A percentile compares a stretch with the other conserved stretches of the same genome.
Evolutionary conservation across 2,329 filamentous ascomycete species (phyloP).

Genomic region (Magnaporthales sp.): DNA sequence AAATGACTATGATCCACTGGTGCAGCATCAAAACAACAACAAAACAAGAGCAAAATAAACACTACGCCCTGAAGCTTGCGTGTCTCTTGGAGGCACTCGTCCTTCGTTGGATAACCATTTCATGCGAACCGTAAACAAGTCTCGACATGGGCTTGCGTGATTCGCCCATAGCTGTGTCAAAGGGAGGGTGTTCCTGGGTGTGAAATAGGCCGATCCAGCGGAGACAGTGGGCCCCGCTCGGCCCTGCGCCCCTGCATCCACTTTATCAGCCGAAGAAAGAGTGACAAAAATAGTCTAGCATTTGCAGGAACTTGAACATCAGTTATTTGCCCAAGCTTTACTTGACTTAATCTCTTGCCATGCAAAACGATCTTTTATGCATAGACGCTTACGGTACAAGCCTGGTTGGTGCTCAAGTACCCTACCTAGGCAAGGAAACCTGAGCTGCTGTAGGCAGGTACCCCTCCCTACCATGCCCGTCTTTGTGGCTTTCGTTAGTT

Average conservation of each 20-base stretch:
- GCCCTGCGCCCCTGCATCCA: background rate
- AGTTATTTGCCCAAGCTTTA: background rate
- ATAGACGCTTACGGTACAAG: background rate
- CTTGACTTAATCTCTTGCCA: background rate
- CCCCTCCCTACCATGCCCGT: too few species aligned
- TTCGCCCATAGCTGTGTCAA: background rate
- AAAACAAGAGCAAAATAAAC: background rate
- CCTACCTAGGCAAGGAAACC: too few species aligned
- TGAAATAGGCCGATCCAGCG: background rate
- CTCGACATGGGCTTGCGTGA: background rate
- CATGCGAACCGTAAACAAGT: slow-evolving; percentile 2
- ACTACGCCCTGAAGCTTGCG: background rate
- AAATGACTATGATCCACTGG: background rate
- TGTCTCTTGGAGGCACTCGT: background rate
- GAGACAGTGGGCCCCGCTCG: background rate
- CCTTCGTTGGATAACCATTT: background rate
- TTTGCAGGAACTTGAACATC: background rate
- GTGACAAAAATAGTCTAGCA: background rate
- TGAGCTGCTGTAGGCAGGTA: too few species aligned
- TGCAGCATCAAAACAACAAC: background rate
- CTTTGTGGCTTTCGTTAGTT: background rate
- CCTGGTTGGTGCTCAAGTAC: too few species aligned
- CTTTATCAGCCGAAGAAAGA: background rate
- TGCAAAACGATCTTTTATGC: background rate
- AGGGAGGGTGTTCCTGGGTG: background rate